Base-by-base conservation (phyloP, 176 grass and related monocot genomes). In the Carex parvula region DNA sequence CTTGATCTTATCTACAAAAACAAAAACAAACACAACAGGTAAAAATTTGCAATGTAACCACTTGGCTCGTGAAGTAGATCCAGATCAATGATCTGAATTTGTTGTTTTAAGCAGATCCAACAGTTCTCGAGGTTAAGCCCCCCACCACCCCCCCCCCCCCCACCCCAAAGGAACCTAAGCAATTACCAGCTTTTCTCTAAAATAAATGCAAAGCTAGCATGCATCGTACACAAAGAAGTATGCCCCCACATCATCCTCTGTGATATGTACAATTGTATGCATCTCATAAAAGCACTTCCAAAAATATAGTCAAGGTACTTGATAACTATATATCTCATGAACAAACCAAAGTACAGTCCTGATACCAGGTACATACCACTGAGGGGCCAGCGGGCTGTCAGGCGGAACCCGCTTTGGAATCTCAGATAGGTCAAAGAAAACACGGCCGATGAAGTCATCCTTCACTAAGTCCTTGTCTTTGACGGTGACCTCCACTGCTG, bases 401-500 rank as follows among this genome's bases (percentile, higher is more conserved):
- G 92, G 87, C n/a, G 92, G 89, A 54, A 91, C 92, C 60, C 92
- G 56, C 73, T 89, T 94, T 2, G 92, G 87, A 60, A 89, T 76
- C 72, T 91, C 92, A 64, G 67, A 91, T 21, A 91, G 83, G 63
- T 94, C 89, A 83, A 89, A 89, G 39, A 61, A 16, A 64, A 91
- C 87, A n/a, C 75, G 85, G 8, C 87, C 89, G 2, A 89, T 86
- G 74, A 91, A 84, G 85, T 88, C 89, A 44, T 94, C 91, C 81
- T 89, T 88, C 9, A 61, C 82, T 0, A 75, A 85, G 29, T 91
- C 89, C 82, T 91, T 89, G 66, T 89, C 87, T 70, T 94, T 87
- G 54, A 91, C 87, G 53, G 75, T 22, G 50, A 89, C 83, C 33
- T 94, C 89, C 6, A 86, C 70, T 22, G 83, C 60, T 10, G 83